A percentile compares a stretch with the other conserved stretches of the same genome.
Evolutionary conservation across 108 stramenopile genomes (phyloP).

Genomic region (Craspedostauros australis): DNA sequence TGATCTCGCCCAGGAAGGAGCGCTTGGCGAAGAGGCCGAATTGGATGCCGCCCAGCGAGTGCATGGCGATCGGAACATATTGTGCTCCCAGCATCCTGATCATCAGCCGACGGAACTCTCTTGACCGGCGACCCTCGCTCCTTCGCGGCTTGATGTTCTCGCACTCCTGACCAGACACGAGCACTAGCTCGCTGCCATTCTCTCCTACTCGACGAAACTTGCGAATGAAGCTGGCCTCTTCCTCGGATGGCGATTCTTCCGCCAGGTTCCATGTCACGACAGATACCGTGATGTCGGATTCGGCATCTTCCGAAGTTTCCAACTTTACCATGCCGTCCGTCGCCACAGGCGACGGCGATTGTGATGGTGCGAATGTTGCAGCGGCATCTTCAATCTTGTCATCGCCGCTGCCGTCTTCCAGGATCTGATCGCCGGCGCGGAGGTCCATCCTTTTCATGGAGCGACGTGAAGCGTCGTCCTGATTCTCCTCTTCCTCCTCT

Average conservation of each 20-base stretch:
- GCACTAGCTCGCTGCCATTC: slow-evolving; percentile 68
- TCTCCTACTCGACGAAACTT: slow-evolving; percentile 40
- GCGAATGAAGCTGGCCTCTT: slow-evolving; percentile 70
- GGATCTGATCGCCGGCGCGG: too few relatives aligned
- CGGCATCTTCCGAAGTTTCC: slow-evolving; percentile 31
- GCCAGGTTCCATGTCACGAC: slow-evolving; percentile 86
- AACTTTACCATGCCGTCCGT: too few relatives aligned
- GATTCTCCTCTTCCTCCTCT: too few relatives aligned
- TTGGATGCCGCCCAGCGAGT: slow-evolving; percentile 85
- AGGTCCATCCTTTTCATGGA: too few relatives aligned
- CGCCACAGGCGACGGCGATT: too few relatives aligned
- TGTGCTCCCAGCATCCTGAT: slow-evolving; percentile 72
- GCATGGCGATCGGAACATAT: slow-evolving; percentile 79
- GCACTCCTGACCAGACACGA: slow-evolving; percentile 83
- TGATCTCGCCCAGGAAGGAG: slow-evolving; percentile 61
- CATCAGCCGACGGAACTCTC: slow-evolving; percentile 68
- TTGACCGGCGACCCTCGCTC: slow-evolving; percentile 69
- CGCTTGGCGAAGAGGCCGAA: slow-evolving; percentile 72
- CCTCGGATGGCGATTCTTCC: slow-evolving; percentile 69
- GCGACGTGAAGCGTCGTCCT: too few relatives aligned
- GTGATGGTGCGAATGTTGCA: too few relatives aligned
- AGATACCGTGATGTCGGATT: slow-evolving; percentile 55
- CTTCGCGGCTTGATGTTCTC: slow-evolving; percentile 88
- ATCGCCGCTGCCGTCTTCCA: too few relatives aligned
- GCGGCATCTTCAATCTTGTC: too few relatives aligned